phyloP scores from a whole-genome alignment of 106 monocot genomes.

The Platanthera zijinensis region DNA sequence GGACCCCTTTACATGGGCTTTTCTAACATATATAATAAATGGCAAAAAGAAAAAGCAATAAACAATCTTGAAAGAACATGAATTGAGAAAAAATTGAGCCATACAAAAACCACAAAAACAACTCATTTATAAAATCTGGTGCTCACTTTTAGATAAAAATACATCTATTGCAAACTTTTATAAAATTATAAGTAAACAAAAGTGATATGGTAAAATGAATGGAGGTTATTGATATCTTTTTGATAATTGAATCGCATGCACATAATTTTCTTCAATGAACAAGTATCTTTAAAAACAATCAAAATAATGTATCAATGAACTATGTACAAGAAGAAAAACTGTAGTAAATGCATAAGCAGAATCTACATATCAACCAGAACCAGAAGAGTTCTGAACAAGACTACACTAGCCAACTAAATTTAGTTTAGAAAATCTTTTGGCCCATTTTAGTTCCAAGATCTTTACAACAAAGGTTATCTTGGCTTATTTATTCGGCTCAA shows the following conservation, averaged over 20 bases:
- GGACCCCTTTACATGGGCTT: no score
- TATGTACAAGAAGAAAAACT: background rate
- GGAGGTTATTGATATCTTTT: background rate
- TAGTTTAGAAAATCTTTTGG: no score
- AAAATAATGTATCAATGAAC: background rate
- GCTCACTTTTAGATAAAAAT: background rate
- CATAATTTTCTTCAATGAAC: background rate
- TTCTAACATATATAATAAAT: background rate
- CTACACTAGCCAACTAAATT: background rate
- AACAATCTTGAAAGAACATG: background rate
- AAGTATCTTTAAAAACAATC: background rate
- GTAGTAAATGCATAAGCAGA: background rate
- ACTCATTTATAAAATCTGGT: background rate
- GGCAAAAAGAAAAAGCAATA: background rate
- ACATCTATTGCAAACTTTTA: background rate
- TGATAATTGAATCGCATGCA: background rate
- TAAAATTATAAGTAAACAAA: background rate
- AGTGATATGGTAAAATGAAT: background rate
- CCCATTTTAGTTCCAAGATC: no score
- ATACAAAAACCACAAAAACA: no score
- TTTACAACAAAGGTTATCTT: no score
- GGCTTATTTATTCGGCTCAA: no score
- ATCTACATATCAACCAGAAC: no score
- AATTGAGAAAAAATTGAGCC: no score
- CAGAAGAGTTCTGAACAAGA: background rate